Base-by-base conservation (phyloP, 1,284 basidiomycete genomes). In the Phellinidium pouzarii region DNA sequence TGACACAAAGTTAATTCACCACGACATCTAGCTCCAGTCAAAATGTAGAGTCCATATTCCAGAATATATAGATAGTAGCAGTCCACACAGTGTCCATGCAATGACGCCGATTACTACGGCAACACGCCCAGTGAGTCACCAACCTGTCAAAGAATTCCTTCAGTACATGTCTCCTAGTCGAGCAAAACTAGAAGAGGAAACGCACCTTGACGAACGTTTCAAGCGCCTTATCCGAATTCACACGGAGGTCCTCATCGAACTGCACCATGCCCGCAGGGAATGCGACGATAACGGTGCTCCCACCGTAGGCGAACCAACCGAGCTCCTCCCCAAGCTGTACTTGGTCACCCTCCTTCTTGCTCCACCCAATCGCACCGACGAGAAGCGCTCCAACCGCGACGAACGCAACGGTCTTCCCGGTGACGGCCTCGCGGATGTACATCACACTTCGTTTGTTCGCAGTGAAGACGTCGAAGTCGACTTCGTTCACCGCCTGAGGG, bases 401-500 rank as follows among this genome's bases (percentile, higher is more conserved):
- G 56, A 80, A 77, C 1, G 77, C 82, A 9, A 84, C 66, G 5
- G 68, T 68, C 31, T 71, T 65, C 0, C 73, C 73, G 0, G 78
- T 73, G 4, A 58, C 61, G 1, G 60, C 57, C 55, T 82, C 77
- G 38, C 70, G 73, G 58, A 82, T 62, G 59, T 76, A 76, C 9
- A 81, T 62, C n/a, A 82, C 66, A 0, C 77, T 75, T 20, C 86
- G 79, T 46, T 75, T 77, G 66, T 91, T 91, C 11, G 77, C 78
- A 0, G 84, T 84, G 61, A 89, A 82, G 1, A 90, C 84, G 61
- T 89, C 83, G 49, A 90, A 80, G 1, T 76, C 71, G 8, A 62
- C 59, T 65, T 84, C 82, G 60, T 87, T 91, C 55, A 94, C 77
- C 0, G 88, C 90, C 65, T 91, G 87, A 0, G 91, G 91, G 62